phyloP scores from a whole-genome alignment of 1,139 yeast species.

The Yamadazyma blattariae region DNA sequence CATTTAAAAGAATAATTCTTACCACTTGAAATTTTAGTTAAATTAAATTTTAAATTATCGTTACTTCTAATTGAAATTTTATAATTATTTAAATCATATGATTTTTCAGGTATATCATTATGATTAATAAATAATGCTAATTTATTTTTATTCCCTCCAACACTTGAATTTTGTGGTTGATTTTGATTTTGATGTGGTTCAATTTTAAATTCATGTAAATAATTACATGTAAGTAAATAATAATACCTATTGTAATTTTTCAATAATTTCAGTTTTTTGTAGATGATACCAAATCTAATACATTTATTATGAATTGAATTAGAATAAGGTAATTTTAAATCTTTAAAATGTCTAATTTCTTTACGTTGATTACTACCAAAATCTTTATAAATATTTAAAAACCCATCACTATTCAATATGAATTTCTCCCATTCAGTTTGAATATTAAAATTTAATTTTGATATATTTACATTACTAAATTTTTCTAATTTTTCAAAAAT shows the following conservation, averaged over 20 bases:
- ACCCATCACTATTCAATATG: constrained; percentile 33
- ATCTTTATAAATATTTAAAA: constrained; percentile 29
- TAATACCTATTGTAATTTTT: constrained; percentile 39
- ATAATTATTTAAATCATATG: constrained; percentile 44
- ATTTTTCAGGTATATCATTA: constrained; percentile 39
- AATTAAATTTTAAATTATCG: constrained; percentile 32
- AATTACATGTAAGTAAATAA: constrained; percentile 44
- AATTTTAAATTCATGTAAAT: constrained; percentile 42
- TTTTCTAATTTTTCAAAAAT: constrained; percentile 37
- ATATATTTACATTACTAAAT: constrained; percentile 14
- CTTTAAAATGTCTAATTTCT: constrained; percentile 29
- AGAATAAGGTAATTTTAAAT: constrained; percentile 33
- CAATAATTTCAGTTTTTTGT: constrained; percentile 41
- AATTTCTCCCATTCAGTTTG: constrained; percentile 40
- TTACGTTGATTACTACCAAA: constrained; percentile 24
- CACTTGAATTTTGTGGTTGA: neutral
- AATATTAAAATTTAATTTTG: constrained; percentile 17
- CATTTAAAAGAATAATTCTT: constrained; percentile 42
- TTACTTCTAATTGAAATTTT: constrained; percentile 32
- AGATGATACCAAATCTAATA: constrained; percentile 40
- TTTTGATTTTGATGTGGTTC: constrained; percentile 18
- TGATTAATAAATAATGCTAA: constrained; percentile 43
- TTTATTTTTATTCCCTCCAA: constrained; percentile 22
- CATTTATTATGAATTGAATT: constrained; percentile 44
- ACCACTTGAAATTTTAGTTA: constrained; percentile 25